Base-by-base conservation (phyloP, 2,329 filamentous ascomycete genomes). In the Boeremia exigua region DNA sequence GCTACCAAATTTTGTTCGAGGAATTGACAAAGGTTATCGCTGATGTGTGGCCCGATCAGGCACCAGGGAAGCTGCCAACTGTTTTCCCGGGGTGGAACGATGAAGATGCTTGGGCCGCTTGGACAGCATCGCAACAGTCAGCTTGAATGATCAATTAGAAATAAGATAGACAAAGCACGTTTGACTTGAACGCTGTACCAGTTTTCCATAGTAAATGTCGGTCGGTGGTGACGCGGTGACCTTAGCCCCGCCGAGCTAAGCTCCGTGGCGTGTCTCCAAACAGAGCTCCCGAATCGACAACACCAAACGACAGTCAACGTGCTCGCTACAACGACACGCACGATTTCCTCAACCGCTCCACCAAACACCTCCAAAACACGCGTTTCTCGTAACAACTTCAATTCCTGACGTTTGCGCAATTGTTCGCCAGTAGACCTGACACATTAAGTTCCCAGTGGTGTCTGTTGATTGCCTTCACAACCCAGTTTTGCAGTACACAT, bases 1-100 rank as follows among this genome's bases (percentile, higher is more conserved):
- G 82, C 4, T 88, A 88, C 63, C 71, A 79, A 29, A 70, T 88
- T 15, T 73, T 88, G 32, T 86, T 79, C 59, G 73, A 81, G 6
- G 81, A 83, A 61, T 60, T 87, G 32, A 80, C 83, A 72, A 77
- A 79, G 46, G 63, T 80, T 9, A 83, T 88, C 58, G 66, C 69
- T 39, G 62, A 74, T 42, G 74, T 78, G 27, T 84, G 82, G 76
- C 84, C 86, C 1, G 84, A 87, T 48, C 78, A 84, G 56, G 67
- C 75, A 27, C 83, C 85, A 1, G 81, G 81, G 36, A 75, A 75
- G 7, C 69, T 87, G 23, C 79, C 80, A 0, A 78, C 80, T 65
- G 76, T 84, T 5, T 79, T 86, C 54, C 85, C 86, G 9, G 62
- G 71, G 2, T 88, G 84, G 83, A 76, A 78, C 32, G 75, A 80